Base-by-base conservation (phyloP, 306 rosid genomes). In the Phaseolus lunatus region DNA sequence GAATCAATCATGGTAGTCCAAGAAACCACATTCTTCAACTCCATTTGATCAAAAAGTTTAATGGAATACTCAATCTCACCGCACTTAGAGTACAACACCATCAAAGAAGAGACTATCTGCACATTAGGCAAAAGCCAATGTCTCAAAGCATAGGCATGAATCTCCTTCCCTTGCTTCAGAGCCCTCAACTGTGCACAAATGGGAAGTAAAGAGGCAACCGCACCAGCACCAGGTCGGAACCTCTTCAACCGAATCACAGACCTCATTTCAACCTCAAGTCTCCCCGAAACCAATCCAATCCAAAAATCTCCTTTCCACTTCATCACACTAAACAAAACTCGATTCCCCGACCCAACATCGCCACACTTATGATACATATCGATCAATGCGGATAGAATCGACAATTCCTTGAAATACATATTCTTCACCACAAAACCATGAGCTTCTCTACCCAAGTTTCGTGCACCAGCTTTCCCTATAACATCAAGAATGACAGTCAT, bases 1-100 rank as follows among this genome's bases (percentile, higher is more conserved):
- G 94, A 85, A 81, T 90, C 96, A 39, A 93, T 81, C 96, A 93
- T 90, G 73, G 92, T 86, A 0, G 93, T 93, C 96, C 96, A 93
- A 24, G 84, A 41, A 65, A 93, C 85, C 74, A 90, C 87, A 39
- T 90, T 93, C 73, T 86, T 90, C 31, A 61, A 18, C 72, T 86
- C 90, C 87, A 89, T 74, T 35, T 67, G 72, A 41, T 86, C 81
- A 57, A 93, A 93, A 24, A 90, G 48, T 70, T 69, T 89, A 26
- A 57, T 1, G 29, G 91, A 79, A 74, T 89, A 89, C 67, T 84
- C 86, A 83, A 90, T 65, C 74, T 84, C 10, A 4, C 89, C 87
- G 27, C 96, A 93, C 59, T 86, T 87, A 3, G 96, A 86, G 80
- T 90, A 93, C 91, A 90, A 80, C 72, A 89, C 83, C 96, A 93